Base-by-base conservation (phyloP, 148 eudicot species). In the Persicaria maculosa region DNA sequence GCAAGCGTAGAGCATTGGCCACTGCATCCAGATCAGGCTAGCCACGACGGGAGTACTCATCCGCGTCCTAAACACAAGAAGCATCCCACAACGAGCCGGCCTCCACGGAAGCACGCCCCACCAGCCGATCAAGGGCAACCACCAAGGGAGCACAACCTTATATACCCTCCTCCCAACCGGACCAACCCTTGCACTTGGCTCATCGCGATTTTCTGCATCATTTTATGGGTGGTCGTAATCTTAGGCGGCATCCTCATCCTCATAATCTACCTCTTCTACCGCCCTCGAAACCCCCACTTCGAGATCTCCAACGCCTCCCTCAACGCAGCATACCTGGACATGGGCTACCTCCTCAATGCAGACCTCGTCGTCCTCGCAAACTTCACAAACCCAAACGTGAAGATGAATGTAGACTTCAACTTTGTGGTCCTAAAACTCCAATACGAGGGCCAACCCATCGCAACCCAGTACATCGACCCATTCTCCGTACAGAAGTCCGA, bases 251-350 rank as follows among this genome's bases (percentile, higher is more conserved):
- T 93, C 6, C 80, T 86, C n/a, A 81, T 92, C 76, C 91, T 93
- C 76, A 76, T 86, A 44, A 80, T 93, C 58, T 90, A 93, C 86
- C 84, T 93, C 3, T 72, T 85, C 40, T 88, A 80, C 72, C 90
- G 88, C 43, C 97, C 97, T 7, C 82, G 81, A 9, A 83, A 77
- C 44, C 97, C 97, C 0, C 88, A 82, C 45, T 90, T 93, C 6
- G 91, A 89, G 80, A 74, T 93, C 44, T 40, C 90, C 1, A 80
- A 59, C 2, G 90, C 88, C 40, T 80, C 87, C 64, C 87, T 93
- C 50, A 93, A 93, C 31, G 90, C 91, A 3, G 91, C 88, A 59
- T 92, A 90, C 74, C 87, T 93, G n/a, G 97, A 93, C 86, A 75
- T 83, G 86, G 93, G 90, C 8, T 86, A 83, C 73, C 87, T 85